A percentile compares a stretch with the other conserved stretches of the same genome.
These are phyloP conservation scores for Pleomassaria siparia DNA, from an alignment of 2,329 filamentous ascomycete genomes.

Conservation along the genomic window DNA sequence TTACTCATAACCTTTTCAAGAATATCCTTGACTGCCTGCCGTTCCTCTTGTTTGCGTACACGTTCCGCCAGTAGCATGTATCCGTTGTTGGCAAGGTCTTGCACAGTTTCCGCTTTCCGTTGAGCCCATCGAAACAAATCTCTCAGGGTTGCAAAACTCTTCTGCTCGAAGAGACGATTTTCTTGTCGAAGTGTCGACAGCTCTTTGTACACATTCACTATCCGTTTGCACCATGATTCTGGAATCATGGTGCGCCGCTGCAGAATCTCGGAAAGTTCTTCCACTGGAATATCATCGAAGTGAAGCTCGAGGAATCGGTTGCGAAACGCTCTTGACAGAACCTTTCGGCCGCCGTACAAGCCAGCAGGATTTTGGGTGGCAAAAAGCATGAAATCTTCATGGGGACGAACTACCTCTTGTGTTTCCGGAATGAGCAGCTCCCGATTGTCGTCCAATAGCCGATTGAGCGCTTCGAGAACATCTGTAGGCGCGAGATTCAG, in stretches of 20 bases:
- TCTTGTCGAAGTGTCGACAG: conserved; percentile 88
- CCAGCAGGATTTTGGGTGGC: conserved; percentile 97
- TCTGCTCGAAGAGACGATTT: conserved; percentile 90
- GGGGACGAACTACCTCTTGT: conserved; percentile 87
- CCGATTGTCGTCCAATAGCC: conserved; percentile 91
- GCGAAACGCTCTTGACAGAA: conserved; percentile 88
- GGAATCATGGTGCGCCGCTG: conserved; percentile 86
- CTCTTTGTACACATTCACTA: conserved; percentile 92
- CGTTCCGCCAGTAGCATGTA: conserved; percentile 96
- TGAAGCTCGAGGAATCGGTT: conserved; percentile 97
- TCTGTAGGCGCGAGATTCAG: conserved; percentile 96
- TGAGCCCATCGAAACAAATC: conserved; percentile 96
- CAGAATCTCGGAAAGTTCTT: conserved; percentile 88
- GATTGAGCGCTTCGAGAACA: conserved; percentile 93
- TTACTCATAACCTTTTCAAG: conserved; percentile 84
- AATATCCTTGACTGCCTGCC: conserved; percentile 77
- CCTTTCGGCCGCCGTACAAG: conserved; percentile 91
- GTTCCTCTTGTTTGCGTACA: conserved; percentile 87
- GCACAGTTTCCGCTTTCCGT: conserved; percentile 77
- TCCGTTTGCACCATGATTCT: conserved; percentile 85
- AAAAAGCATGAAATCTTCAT: conserved; percentile 96
- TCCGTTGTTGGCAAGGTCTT: conserved; percentile 87
- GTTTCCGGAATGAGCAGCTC: conserved; percentile 96
- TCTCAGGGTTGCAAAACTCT: conserved; percentile 93
- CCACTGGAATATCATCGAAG: conserved; percentile 96